Evolutionary conservation across 1,284 basidiomycete genomes (phyloP).

Genomic region (Cystobasidium sp.): DNA sequence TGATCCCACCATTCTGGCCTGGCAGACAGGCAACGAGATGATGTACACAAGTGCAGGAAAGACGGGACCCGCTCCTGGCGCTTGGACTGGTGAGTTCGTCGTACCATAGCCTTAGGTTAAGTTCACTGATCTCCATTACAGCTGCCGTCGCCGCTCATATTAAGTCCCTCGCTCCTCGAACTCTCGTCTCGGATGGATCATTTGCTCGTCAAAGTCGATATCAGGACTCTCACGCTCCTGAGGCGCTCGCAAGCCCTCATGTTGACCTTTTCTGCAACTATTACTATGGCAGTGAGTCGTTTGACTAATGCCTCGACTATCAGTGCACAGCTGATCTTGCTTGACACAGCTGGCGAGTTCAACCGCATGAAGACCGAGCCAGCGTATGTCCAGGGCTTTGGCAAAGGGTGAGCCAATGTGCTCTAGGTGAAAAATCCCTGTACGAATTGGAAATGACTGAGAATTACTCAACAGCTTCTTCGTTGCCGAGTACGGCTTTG

Average conservation of each 20-base stretch:
- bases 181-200: constrained; percentile 55
- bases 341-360: constrained; percentile 48
- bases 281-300: constrained; percentile 50
- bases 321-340: background rate
- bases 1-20: constrained; percentile 55
- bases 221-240: constrained; percentile 48
- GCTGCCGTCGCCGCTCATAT: constrained; percentile 48
- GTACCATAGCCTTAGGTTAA: no score
- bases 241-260: constrained; percentile 48
- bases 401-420: constrained; percentile 47
- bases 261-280: constrained; percentile 54
- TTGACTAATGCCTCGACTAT: background rate
- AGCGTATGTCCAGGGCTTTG: constrained; percentile 45
- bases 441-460: no score
- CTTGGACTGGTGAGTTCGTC: constrained; percentile 37
- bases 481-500: constrained; percentile 55
- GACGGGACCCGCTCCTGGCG: constrained; percentile 36
- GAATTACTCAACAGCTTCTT: constrained; percentile 46
- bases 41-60: constrained; percentile 34
- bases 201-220: constrained; percentile 52
- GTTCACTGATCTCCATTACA: background rate
- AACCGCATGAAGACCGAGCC: constrained; percentile 51
- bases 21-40: constrained; percentile 55
- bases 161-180: constrained; percentile 53
- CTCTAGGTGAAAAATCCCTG: no score